A percentile compares a stretch with the other conserved stretches of the same genome.
Evolutionary conservation across 176 grass and related monocot species (phyloP).

Genomic region (Triticum urartu): DNA sequence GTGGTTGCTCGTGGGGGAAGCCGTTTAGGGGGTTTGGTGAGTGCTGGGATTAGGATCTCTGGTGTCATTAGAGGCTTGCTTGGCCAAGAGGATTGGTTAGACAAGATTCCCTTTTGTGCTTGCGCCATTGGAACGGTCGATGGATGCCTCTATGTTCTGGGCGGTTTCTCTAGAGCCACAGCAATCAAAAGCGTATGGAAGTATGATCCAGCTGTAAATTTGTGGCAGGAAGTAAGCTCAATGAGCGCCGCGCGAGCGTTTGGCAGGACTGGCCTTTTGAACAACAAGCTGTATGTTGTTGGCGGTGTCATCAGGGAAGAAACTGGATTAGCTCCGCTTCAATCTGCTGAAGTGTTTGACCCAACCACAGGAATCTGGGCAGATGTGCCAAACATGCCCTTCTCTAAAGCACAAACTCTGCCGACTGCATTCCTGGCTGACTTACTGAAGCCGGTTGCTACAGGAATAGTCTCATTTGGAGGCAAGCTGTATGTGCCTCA

Average conservation of each 20-base stretch:
- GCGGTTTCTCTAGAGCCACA: conserved; percentile 59
- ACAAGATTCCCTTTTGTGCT: conserved; percentile 50
- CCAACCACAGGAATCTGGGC: conserved; percentile 57
- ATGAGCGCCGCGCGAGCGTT: conserved; percentile 67
- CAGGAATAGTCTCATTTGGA: conserved; percentile 53
- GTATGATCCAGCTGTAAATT: conserved; percentile 68
- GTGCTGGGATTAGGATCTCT: conserved; percentile 44
- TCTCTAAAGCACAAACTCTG: conserved; percentile 53
- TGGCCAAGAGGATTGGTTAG: conserved; percentile 36
- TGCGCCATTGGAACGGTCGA: conserved; percentile 40
- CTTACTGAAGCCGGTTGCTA: conserved; percentile 69
- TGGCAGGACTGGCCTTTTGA: conserved; percentile 63
- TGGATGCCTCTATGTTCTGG: conserved; percentile 73
- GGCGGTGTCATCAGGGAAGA: conserved; percentile 58
- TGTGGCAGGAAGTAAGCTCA: conserved; percentile 63
- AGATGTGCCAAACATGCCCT: conserved; percentile 60
- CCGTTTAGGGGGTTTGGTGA: conserved; percentile 31
- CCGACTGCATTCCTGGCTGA: conserved; percentile 68
- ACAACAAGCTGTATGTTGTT: conserved; percentile 84
- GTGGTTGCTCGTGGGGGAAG: conserved; percentile 36
- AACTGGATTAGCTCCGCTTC: conserved; percentile 52
- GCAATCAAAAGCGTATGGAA: conserved; percentile 56
- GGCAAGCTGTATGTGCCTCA: conserved; percentile 80
- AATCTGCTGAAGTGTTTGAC: conserved; percentile 80
- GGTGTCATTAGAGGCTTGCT: conserved; percentile 62